These are phyloP conservation scores for Solanum ahanhuiri DNA, from an alignment of 257 asterid genomes.

Conservation along the genomic window DNA sequence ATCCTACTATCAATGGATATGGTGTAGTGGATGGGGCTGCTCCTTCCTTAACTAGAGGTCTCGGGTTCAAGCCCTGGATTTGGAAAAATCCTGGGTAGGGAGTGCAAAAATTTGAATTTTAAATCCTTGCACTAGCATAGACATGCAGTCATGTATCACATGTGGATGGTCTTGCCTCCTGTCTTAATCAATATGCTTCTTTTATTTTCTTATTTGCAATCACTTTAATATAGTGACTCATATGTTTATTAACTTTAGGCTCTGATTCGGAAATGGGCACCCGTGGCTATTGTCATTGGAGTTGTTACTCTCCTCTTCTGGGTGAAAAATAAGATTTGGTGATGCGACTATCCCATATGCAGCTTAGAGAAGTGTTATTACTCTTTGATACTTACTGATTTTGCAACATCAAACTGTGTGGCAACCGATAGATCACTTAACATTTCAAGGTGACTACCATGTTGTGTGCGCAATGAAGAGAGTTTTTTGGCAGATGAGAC, in stretches of 20 bases:
- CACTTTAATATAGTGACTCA: not conserved
- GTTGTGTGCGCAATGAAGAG: not conserved
- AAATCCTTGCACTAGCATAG: not conserved
- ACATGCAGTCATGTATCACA: not conserved
- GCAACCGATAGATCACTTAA: not conserved
- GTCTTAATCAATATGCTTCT: not conserved
- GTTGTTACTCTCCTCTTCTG: slow-evolving; percentile 75
- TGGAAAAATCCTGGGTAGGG: too few species aligned
- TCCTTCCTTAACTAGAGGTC: not conserved
- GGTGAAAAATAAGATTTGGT: slow-evolving; percentile 75
- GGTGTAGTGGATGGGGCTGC: not conserved
- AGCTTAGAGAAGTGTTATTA: not conserved
- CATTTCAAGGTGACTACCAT: not conserved
- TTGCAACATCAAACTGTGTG: not conserved
- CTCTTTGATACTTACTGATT: not conserved
- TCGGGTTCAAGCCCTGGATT: not conserved
- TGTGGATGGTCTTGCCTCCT: not conserved
- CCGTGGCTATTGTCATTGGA: slow-evolving; percentile 70
- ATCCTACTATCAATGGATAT: not conserved
- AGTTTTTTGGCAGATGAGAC: not conserved
- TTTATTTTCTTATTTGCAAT: not conserved
- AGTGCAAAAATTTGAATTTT: not conserved
- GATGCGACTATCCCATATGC: slow-evolving; percentile 16
- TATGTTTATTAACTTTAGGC: slow-evolving; percentile 34
- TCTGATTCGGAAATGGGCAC: slow-evolving; percentile 86